Conservation (phyloP, 306 rosid species). For the Quercus rubra region DNA sequence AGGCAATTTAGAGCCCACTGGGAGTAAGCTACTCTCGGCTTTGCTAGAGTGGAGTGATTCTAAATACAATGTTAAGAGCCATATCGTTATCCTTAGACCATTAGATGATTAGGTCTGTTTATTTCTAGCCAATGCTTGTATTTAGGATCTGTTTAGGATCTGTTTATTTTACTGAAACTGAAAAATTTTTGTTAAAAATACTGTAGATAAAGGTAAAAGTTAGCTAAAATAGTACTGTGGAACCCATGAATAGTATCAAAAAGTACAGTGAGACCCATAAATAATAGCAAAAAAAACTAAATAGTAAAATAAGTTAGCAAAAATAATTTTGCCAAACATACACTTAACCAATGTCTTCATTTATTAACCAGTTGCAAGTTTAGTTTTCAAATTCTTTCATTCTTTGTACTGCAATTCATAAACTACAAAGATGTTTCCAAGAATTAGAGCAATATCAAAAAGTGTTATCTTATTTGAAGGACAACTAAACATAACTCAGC, state of each 20-base stretch:
- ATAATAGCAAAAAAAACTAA: too few relatives aligned
- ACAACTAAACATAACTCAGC: not conserved
- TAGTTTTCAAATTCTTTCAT: not conserved
- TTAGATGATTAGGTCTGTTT: not conserved
- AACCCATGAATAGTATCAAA: too few relatives aligned
- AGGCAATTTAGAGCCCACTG: slow-evolving; percentile 35
- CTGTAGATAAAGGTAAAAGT: too few relatives aligned
- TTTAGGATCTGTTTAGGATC: too few relatives aligned
- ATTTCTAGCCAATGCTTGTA: not conserved
- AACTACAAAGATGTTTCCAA: not conserved
- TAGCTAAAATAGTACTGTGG: too few relatives aligned
- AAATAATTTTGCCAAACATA: too few relatives aligned
- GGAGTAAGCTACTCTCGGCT: slow-evolving; percentile 16
- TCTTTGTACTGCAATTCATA: not conserved
- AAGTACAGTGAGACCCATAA: too few relatives aligned
- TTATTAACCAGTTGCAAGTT: not conserved
- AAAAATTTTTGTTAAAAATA: too few relatives aligned
- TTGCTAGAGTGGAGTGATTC: slow-evolving; percentile 64
- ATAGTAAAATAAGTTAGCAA: too few relatives aligned
- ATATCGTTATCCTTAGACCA: slow-evolving; percentile 40
- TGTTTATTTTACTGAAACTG: too few relatives aligned
- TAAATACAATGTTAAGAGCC: slow-evolving; percentile 56
- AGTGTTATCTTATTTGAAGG: too few relatives aligned
- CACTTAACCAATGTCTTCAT: not conserved
- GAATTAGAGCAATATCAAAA: not conserved